Percentiles rank a stretch among this genome's conserved stretches.
phyloP scores from a whole-genome alignment of 1,139 yeast species.

The Ogataea hybrid region DNA sequence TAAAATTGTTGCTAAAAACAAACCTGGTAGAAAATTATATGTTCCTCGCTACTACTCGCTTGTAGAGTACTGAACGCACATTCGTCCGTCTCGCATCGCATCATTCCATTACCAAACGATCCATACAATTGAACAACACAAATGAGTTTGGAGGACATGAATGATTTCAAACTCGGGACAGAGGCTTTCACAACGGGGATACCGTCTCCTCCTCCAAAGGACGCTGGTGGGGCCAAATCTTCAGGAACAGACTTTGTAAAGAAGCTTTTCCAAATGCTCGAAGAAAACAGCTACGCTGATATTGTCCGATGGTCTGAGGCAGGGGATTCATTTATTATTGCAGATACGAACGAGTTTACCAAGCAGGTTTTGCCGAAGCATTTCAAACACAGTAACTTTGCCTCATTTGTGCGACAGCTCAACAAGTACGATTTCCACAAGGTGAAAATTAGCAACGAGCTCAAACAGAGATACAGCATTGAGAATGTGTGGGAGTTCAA shows the following conservation, averaged over 20 bases:
- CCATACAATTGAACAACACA: too few relatives aligned
- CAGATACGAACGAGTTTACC: conserved; percentile 88
- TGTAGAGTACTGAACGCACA: too few relatives aligned
- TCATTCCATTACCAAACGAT: too few relatives aligned
- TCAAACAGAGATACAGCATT: conserved; percentile 46
- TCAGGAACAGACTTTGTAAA: conserved; percentile 65
- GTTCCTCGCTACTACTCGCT: not conserved
- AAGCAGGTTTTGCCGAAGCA: conserved; percentile 82
- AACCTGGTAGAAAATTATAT: conserved; percentile 1
- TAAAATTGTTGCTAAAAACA: conserved; percentile 8
- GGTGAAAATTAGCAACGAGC: conserved; percentile 47
- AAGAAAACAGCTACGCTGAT: conserved; percentile 67
- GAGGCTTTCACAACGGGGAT: conserved; percentile 3
- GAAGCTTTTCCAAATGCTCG: conserved; percentile 78
- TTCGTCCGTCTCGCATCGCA: too few relatives aligned
- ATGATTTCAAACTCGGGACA: conserved; percentile 5
- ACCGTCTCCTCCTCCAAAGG: conserved; percentile 8
- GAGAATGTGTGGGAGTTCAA: conserved; percentile 93
- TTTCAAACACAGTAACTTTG: conserved; percentile 91
- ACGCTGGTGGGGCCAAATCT: conserved; percentile 3
- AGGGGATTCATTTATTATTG: conserved; percentile 86
- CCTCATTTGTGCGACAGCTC: conserved; percentile 89
- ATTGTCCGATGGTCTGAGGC: conserved; percentile 80
- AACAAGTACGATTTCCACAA: conserved; percentile 98
- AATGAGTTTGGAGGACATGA: conserved; percentile 6